Conservation (phyloP, 257 asterid genomes). For the Agastache rugosa region DNA sequence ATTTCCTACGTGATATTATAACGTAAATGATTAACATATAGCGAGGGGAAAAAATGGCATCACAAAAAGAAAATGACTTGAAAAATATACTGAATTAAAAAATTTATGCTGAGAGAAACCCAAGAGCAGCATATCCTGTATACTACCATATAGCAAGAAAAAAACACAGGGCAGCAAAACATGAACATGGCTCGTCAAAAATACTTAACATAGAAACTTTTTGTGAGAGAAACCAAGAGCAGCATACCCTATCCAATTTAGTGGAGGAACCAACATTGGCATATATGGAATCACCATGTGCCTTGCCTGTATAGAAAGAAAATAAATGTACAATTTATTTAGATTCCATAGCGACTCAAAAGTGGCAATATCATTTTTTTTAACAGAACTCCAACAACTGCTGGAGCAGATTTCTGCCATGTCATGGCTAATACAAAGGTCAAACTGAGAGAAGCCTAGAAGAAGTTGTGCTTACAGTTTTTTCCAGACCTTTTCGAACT, state of each 20-base stretch:
- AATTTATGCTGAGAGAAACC: background rate
- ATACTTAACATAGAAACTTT: background rate
- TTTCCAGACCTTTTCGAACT: conserved; percentile 91
- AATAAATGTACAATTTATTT: conserved; percentile 23
- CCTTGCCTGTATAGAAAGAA: conserved; percentile 70
- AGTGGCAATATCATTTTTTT: background rate
- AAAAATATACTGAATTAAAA: background rate
- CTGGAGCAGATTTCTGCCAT: background rate
- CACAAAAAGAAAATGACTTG: background rate
- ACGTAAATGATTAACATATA: background rate
- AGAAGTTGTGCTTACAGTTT: conserved; percentile 63
- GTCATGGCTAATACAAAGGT: background rate
- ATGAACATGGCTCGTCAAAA: background rate
- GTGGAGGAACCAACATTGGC: conserved; percentile 98
- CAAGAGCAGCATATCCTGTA: background rate
- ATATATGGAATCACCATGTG: conserved; percentile 99
- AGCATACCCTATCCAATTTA: conserved; percentile 89
- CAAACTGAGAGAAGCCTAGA: conserved; percentile 2
- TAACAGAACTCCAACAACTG: conserved; percentile 12
- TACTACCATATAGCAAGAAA: conserved; percentile 6
- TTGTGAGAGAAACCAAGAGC: conserved; percentile 22
- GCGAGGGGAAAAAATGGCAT: background rate
- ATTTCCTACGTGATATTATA: background rate
- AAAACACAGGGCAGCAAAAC: background rate
- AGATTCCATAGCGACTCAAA: background rate